A percentile compares a stretch with the other conserved stretches of the same genome.
These are phyloP conservation scores for Penicillium olsonii DNA, from an alignment of 2,329 filamentous ascomycete species.

Conservation along the genomic window DNA sequence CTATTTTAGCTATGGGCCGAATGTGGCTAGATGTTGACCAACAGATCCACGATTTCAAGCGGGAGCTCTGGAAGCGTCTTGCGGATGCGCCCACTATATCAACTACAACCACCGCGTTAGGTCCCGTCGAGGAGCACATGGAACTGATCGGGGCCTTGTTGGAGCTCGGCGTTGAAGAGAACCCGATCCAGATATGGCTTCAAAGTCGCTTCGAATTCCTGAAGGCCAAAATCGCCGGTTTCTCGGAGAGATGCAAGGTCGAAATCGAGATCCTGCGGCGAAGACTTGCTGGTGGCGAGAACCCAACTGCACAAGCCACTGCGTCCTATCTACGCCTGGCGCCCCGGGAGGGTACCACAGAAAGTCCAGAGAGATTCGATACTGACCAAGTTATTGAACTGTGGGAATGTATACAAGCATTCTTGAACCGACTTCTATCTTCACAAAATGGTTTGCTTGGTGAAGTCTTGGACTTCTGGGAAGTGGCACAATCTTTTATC, in stretches of 20 bases:
- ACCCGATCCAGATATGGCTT: conserved; percentile 96
- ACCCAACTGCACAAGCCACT: conserved; percentile 67
- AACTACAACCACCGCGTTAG: conserved; percentile 53
- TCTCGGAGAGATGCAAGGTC: conserved; percentile 81
- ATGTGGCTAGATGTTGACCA: conserved; percentile 95
- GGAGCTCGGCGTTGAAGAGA: conserved; percentile 93
- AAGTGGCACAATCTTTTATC: conserved; percentile 86
- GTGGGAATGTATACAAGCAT: conserved; percentile 84
- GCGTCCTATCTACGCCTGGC: conserved; percentile 77
- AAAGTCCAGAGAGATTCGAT: conserved; percentile 68
- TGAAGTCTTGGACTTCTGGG: conserved; percentile 92
- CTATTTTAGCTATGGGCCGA: conserved; percentile 81
- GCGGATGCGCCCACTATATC: conserved; percentile 64
- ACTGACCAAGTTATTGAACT: conserved; percentile 78
- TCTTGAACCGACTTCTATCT: conserved; percentile 73
- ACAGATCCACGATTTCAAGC: conserved; percentile 83
- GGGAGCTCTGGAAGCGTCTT: conserved; percentile 82
- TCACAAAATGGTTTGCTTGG: conserved; percentile 75
- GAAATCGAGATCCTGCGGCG: conserved; percentile 91
- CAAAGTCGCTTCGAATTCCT: conserved; percentile 85
- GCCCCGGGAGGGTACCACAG: conserved; percentile 65
- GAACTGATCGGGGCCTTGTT: conserved; percentile 84
- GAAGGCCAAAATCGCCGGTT: conserved; percentile 77
- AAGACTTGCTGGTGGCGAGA: conserved; percentile 72
- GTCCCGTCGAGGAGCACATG: conserved; percentile 78